Evolutionary conservation across 495 filamentous ascomycete species (phyloP), one percentile per base, ranked within the genome.

Genomic region (Cercophora samala): DNA sequence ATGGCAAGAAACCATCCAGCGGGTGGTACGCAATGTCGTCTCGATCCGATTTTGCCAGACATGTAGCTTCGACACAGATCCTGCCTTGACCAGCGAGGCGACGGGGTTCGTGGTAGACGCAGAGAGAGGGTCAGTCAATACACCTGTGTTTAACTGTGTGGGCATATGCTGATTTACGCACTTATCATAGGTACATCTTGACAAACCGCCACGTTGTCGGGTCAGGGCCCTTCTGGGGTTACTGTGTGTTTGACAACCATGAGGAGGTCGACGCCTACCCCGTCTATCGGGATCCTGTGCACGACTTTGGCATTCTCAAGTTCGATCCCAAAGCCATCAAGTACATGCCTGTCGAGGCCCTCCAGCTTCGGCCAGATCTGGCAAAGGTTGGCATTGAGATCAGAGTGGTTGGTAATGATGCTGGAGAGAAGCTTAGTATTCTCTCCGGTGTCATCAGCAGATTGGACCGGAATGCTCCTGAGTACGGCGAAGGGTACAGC

Each of bases 31-130:
- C 68, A 96, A 90, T 63, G 95, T 97, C 1, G 96, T 99, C 32
- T 96, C 93, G 15, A 98, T 99, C 76, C 91, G 96, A 68, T 99
- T 99, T 82, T 98, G 94, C 76, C 94, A 97, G 81, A 98, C 96
- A 0, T 97, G 92, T 78, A 93, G 95, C 4, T 99, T 99, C 75
- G 95, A 99, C 75, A 98, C 95, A 18, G 96, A 98, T 70, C 80
- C 92, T 18, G 96, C 96, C 3, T 86, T 95, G 73, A 91, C 93
- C 18, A 96, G 91, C 73, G 96, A 99, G 78, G 95, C 95, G 46
- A 98, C 95, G 1, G 95, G 95, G 3, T 99, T 98, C 76, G 93
- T 99, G 23, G 95, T 99, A 18, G 96, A 99, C 83, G 91, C 95
- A 24, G 90, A 97, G 79, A 89, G 86, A 72, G 95, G 96, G 74